Percentiles rank a stretch among this genome's conserved stretches.
Evolutionary conservation across 495 filamentous ascomycete species (phyloP).

Genomic region (Cercophora samala): DNA sequence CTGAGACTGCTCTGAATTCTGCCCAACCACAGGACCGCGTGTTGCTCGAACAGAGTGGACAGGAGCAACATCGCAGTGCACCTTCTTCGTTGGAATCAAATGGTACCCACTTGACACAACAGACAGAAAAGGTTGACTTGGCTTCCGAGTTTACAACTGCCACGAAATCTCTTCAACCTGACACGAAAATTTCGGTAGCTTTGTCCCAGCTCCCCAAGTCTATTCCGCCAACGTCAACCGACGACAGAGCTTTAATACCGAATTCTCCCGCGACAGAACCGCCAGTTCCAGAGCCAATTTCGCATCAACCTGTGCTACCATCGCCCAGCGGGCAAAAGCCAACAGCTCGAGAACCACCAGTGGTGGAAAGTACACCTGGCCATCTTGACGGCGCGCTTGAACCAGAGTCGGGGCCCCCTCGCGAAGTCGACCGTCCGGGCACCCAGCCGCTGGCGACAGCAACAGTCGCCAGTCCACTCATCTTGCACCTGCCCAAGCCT

Average conservation of each 20-base stretch:
- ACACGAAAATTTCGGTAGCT: not conserved
- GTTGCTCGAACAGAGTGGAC: not conserved
- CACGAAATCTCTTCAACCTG: not conserved
- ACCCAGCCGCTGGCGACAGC: not conserved
- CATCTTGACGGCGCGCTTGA: not conserved
- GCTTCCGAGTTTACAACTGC: not conserved
- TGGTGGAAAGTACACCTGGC: not conserved
- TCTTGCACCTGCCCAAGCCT: slow-evolving; percentile 6
- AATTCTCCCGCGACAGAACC: not conserved
- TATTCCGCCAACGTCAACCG: not conserved
- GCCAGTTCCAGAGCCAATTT: not conserved
- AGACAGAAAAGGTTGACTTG: not conserved
- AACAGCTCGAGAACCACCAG: not conserved
- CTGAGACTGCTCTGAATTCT: not conserved
- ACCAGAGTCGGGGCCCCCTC: not conserved
- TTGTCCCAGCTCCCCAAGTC: not conserved
- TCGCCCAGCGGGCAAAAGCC: not conserved
- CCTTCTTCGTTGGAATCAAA: not conserved
- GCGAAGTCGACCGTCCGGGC: not conserved
- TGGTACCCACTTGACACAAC: not conserved
- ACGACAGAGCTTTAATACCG: not conserved
- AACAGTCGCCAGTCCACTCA: not conserved
- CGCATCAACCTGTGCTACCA: not conserved
- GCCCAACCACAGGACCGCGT: not conserved
- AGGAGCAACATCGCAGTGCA: not conserved